Conservation (phyloP, 768 basidiomycete species). For the Pilatotrama ljubarskyi region DNA sequence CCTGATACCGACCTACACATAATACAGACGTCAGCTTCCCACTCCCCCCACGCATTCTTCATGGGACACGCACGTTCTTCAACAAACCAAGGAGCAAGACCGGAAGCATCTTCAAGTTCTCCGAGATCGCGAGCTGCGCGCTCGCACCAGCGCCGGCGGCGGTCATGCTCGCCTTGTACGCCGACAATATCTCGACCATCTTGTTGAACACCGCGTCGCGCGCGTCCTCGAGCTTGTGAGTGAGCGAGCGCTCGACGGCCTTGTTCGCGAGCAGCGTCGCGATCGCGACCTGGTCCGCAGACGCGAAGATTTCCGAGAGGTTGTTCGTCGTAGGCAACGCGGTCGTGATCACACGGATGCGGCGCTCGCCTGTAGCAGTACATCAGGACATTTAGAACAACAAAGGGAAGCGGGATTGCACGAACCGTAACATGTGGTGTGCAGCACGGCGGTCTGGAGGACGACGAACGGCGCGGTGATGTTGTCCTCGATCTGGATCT, state of each 20-base stretch:
- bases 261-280: slow-evolving; percentile 57
- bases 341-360: slow-evolving; percentile 60
- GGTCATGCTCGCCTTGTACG: slow-evolving; percentile 93
- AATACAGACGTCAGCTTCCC: neutral
- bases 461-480: slow-evolving; percentile 90
- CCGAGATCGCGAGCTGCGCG: slow-evolving; percentile 88
- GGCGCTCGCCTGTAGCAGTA: slow-evolving; percentile 44
- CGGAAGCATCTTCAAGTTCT: slow-evolving; percentile 94
- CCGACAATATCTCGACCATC: slow-evolving; percentile 51
- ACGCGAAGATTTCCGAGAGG: slow-evolving; percentile 55
- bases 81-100: slow-evolving; percentile 85
- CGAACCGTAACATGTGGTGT: slow-evolving; percentile 87
- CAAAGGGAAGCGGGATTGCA: neutral
- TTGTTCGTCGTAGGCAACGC: slow-evolving; percentile 60
- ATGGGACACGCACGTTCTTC: slow-evolving; percentile 73
- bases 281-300: slow-evolving; percentile 57
- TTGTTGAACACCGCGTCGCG: slow-evolving; percentile 57
- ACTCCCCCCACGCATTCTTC: neutral
- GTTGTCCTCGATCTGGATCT: slow-evolving; percentile 93
- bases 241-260: slow-evolving; percentile 56
- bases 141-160: slow-evolving; percentile 91
- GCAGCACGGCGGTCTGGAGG: slow-evolving; percentile 90
- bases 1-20: slow-evolving; percentile 78
- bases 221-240: slow-evolving; percentile 57
- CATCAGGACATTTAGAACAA: neutral